phyloP scores from a whole-genome alignment of 1,139 yeast species.

The Wickerhamomyces sp. region DNA sequence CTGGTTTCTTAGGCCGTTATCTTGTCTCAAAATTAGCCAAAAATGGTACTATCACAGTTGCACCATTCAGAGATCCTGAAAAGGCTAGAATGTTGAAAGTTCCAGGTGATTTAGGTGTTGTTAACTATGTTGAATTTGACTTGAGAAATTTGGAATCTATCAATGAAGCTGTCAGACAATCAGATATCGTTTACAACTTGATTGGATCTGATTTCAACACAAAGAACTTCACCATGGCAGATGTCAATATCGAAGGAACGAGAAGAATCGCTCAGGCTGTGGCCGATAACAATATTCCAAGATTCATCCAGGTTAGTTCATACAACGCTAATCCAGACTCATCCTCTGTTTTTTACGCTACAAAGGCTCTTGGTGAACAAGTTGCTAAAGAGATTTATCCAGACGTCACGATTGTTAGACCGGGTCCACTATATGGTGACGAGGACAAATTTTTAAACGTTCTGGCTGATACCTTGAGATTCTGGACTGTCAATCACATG shows the following conservation, averaged over 20 bases:
- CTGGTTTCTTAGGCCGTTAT: conserved; percentile 76
- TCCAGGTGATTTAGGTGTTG: conserved; percentile 84
- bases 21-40: conserved; percentile 68
- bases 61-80: conserved; percentile 78
- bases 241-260: conserved; percentile 75
- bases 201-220: conserved; percentile 76
- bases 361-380: conserved; percentile 78
- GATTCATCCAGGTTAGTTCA: conserved; percentile 75
- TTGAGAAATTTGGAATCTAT: conserved; percentile 72
- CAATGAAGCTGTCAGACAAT: conserved; percentile 73
- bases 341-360: conserved; percentile 64
- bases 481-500: conserved; percentile 62
- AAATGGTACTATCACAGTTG: conserved; percentile 75
- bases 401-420: conserved; percentile 80
- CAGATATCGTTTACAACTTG: conserved; percentile 79
- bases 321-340: conserved; percentile 73
- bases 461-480: conserved; percentile 45
- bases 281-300: conserved; percentile 67
- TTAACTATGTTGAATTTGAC: conserved; percentile 79
- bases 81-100: conserved; percentile 77
- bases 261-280: conserved; percentile 73
- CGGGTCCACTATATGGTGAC: conserved; percentile 76
- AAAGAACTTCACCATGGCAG: conserved; percentile 78
- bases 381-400: conserved; percentile 65
- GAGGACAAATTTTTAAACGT: conserved; percentile 69